phyloP scores from a whole-genome alignment of 257 asterid genomes.

The Rubia yunnanensis region DNA sequence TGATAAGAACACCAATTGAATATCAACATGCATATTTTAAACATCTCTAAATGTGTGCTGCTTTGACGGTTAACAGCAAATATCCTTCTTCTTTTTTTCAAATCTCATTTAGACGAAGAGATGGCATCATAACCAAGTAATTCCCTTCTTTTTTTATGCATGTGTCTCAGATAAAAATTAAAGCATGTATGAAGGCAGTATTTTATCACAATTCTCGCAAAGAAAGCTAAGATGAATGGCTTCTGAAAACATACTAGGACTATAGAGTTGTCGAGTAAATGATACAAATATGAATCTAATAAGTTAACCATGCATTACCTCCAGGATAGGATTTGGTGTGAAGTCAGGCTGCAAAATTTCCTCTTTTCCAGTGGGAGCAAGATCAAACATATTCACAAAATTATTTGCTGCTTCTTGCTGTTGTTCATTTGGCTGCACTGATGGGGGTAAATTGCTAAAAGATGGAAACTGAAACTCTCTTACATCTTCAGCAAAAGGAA shows the following conservation, averaged over 20 bases:
- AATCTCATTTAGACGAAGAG: not conserved
- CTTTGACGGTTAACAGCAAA: not conserved
- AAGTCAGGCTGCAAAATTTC: slow-evolving; percentile 72
- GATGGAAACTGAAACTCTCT: slow-evolving; percentile 96
- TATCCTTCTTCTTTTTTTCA: not conserved
- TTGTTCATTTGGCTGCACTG: slow-evolving; percentile 73
- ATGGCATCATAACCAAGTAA: not conserved
- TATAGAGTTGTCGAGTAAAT: not conserved
- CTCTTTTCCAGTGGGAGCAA: slow-evolving; percentile 68
- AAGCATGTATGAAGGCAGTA: not conserved
- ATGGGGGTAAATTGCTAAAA: slow-evolving; percentile 65
- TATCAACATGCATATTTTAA: not conserved
- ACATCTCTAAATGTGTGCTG: not conserved
- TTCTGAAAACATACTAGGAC: not conserved
- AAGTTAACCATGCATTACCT: slow-evolving; percentile 33
- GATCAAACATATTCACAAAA: slow-evolving; percentile 81
- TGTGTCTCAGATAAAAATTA: not conserved
- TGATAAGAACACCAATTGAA: not conserved
- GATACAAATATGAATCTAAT: not conserved
- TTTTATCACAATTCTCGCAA: not conserved
- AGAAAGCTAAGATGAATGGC: not conserved
- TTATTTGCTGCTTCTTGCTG: slow-evolving; percentile 88
- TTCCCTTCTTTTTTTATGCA: not conserved
- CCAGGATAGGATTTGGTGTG: slow-evolving; percentile 84
- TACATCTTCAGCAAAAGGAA: slow-evolving; percentile 98